Percentiles rank a stretch among this genome's conserved stretches.
Evolutionary conservation across 306 rosid species (phyloP).

Genomic region (Quercus engelmannii): DNA sequence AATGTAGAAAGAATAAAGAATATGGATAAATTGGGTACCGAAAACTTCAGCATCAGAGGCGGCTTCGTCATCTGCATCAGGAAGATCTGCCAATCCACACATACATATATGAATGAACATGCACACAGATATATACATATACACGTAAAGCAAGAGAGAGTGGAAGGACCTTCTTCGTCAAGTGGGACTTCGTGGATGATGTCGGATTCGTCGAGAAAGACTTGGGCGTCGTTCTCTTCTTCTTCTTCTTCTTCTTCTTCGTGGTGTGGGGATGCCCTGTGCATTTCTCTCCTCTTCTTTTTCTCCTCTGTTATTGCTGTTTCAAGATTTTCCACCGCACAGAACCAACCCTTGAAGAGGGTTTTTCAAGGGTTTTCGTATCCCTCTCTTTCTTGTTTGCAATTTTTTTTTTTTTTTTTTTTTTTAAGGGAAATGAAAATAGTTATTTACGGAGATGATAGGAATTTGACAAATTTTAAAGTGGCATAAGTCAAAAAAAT

Average conservation of each 20-base stretch:
- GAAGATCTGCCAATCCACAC: constrained; percentile 41
- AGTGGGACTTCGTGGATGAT: constrained; percentile 31
- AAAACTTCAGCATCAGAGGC: constrained; percentile 29
- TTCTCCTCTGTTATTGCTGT: background rate
- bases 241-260: constrained; percentile 38
- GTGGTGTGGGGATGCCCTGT: constrained; percentile 5
- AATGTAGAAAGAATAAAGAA: too few relatives aligned
- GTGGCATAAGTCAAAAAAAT: too few relatives aligned
- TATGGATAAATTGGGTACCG: constrained; percentile 22
- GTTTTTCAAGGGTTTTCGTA: too few relatives aligned
- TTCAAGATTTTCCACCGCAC: too few relatives aligned
- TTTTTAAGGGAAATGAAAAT: too few relatives aligned
- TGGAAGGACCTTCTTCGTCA: constrained; percentile 43
- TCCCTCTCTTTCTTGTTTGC: too few relatives aligned
- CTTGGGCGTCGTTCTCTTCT: constrained; percentile 42
- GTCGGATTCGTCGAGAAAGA: constrained; percentile 46
- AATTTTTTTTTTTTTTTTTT: too few relatives aligned
- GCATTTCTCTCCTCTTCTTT: constrained; percentile 17
- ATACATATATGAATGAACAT: background rate
- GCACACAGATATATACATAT: background rate
- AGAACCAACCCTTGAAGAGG: too few relatives aligned
- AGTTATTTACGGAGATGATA: too few relatives aligned
- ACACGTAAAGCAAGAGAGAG: background rate
- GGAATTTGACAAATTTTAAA: too few relatives aligned
- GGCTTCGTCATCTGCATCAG: constrained; percentile 40